Percentiles rank a stretch among this genome's conserved stretches.
phyloP scores from a whole-genome alignment of 441 rosid species.

The Sinapis alba region DNA sequence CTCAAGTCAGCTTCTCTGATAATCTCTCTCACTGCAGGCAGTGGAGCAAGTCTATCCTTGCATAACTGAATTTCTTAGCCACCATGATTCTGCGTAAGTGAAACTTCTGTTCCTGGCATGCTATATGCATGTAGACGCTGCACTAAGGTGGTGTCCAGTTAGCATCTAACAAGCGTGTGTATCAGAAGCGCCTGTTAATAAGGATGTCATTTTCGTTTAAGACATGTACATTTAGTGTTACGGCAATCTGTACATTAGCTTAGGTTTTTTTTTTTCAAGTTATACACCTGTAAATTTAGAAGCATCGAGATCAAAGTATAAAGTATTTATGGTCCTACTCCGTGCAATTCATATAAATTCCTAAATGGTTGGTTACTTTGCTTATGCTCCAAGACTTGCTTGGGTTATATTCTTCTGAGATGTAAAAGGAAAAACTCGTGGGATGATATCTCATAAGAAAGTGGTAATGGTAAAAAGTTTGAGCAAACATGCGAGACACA shows the following conservation, averaged over 20 bases:
- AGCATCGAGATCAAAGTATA: too few species aligned
- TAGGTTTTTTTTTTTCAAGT: conserved; percentile 5
- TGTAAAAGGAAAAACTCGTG: too few species aligned
- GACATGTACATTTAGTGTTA: conserved; percentile 11
- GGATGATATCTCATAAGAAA: too few species aligned
- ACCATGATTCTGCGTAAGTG: conserved; percentile 49
- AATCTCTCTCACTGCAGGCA: conserved; percentile 56
- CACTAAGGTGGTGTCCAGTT: background rate
- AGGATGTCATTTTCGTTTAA: conserved; percentile 4
- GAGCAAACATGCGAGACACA: too few species aligned
- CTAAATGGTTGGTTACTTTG: too few species aligned
- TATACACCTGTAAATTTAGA: conserved; percentile 5
- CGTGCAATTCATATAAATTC: too few species aligned
- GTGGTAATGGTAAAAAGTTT: too few species aligned
- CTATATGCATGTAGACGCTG: conserved; percentile 1
- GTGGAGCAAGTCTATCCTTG: conserved; percentile 88
- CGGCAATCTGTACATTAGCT: conserved; percentile 15
- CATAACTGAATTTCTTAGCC: conserved; percentile 65
- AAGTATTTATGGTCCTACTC: too few species aligned
- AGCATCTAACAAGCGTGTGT: conserved; percentile 3
- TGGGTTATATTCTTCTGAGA: too few species aligned
- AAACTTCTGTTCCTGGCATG: conserved; percentile 17
- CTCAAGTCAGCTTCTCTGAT: background rate
- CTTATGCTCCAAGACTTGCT: too few species aligned
- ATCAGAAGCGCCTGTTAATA: conserved; percentile 26